These are phyloP conservation scores for Ambrosia hybrid DNA, from an alignment of 140 eudicot genomes.

Conservation along the genomic window DNA sequence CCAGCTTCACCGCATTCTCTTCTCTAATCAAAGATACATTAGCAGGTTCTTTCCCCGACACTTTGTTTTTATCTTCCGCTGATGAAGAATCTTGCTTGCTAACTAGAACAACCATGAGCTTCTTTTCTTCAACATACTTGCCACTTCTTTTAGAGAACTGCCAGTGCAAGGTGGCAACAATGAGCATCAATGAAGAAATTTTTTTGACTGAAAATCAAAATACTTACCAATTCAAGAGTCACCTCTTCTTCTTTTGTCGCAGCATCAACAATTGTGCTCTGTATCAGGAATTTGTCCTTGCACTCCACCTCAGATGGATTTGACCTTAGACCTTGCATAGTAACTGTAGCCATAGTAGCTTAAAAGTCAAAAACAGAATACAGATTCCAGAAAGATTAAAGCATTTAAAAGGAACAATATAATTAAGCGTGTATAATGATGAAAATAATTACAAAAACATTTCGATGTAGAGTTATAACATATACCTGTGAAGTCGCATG, in stretches of 20 bases:
- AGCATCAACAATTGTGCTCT: slow-evolving; percentile 61
- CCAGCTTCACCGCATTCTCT: slow-evolving; percentile 6
- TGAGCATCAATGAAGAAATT: slow-evolving; percentile 16
- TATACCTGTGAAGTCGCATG: slow-evolving; percentile 68
- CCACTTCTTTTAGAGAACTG: slow-evolving; percentile 65
- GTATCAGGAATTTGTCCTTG: slow-evolving; percentile 73
- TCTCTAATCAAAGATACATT: slow-evolving; percentile 23
- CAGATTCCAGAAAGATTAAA: slow-evolving; percentile 12
- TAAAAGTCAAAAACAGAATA: background rate
- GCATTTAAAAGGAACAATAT: background rate
- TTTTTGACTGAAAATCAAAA: slow-evolving; percentile 2
- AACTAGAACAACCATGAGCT: slow-evolving; percentile 61
- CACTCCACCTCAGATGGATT: slow-evolving; percentile 64
- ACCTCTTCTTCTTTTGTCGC: slow-evolving; percentile 67
- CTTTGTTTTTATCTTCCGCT: slow-evolving; percentile 30
- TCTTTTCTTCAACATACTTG: slow-evolving; percentile 64
- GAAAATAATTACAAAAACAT: slow-evolving; percentile 16
- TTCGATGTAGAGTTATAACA: slow-evolving; percentile 4
- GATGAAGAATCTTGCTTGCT: slow-evolving; percentile 44
- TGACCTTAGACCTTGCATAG: slow-evolving; percentile 68
- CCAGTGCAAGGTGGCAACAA: slow-evolving; percentile 33
- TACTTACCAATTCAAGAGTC: slow-evolving; percentile 56
- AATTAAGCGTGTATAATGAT: slow-evolving; percentile 4
- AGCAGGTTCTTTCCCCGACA: slow-evolving; percentile 14
- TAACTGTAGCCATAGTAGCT: slow-evolving; percentile 36